Evolutionary conservation across 2,329 filamentous ascomycete genomes (phyloP), one percentile per base, ranked within the genome.

Genomic region (Microcera coccophila): DNA sequence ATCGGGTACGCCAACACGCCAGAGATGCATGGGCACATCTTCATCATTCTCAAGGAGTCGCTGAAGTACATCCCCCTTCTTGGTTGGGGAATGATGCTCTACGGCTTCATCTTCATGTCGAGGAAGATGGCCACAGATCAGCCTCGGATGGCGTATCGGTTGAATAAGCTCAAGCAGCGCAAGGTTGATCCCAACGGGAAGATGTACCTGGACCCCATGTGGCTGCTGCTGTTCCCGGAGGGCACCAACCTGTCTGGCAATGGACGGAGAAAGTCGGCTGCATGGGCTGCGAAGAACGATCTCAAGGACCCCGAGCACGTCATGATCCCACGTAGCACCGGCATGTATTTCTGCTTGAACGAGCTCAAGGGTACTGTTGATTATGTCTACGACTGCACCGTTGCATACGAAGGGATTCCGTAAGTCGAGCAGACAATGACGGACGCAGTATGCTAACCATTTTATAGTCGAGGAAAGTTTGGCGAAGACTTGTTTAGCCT

Each of bases 331-430:
- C 76, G 89, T 39, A 90, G 86, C 62, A 93, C 87, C 0, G 89
- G 89, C 37, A 78, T 86, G 49, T 85, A 79, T 52, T 94, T 90
- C 59, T 90, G 86, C 55, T 67, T 95, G 33, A 82, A 83, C 48
- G 83, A 94, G 63, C 70, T 95, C 12, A 79, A 80, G 55, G 79
- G 76, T 8, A 84, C 83, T 0, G 81, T 90, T 0, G 85, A 93
- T 10, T 94, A 87, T 68, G 72, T 95, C 1, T 95, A 95, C 57
- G 89, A 95, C 66, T 96, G 90, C 65, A 97, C 93, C 0, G 84
- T 98, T 43, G 90, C 89, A 4, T 98, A 98, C 61, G 91, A 96
- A 66, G 91, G 93, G 12, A 80, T 95, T 33, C 87, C 87, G 84
- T 91, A 78, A 75, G 88, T 84, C 39, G 18, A 9, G 17, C 8